These are phyloP conservation scores for Pleurotus salmoneostramineus DNA, from an alignment of 768 basidiomycete genomes.

Conservation along the genomic window DNA sequence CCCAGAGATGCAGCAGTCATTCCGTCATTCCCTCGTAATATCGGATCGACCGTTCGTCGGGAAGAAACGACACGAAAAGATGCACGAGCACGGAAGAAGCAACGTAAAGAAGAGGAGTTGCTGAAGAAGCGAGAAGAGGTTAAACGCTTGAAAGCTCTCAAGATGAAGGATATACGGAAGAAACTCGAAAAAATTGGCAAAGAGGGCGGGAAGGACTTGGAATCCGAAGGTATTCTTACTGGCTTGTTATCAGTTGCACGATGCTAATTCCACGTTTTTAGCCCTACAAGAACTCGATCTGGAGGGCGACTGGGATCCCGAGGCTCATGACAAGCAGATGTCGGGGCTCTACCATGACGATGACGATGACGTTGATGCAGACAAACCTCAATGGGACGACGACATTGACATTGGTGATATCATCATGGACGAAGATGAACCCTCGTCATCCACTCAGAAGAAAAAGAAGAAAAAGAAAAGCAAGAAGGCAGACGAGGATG, in stretches of 20 bases:
- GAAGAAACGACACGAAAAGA: slow-evolving; percentile 78
- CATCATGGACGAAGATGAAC: slow-evolving; percentile 27
- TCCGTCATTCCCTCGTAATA: slow-evolving; percentile 70
- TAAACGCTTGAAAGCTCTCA: slow-evolving; percentile 75
- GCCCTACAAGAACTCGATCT: slow-evolving; percentile 73
- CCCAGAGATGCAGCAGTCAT: slow-evolving; percentile 63
- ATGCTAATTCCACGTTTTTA: slow-evolving; percentile 17
- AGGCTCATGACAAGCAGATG: slow-evolving; percentile 82
- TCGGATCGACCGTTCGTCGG: slow-evolving; percentile 62
- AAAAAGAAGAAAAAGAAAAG: slow-evolving; percentile 60
- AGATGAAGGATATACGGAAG: slow-evolving; percentile 74
- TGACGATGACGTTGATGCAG: slow-evolving; percentile 21
- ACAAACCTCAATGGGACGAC: slow-evolving; percentile 90
- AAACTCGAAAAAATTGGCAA: slow-evolving; percentile 71
- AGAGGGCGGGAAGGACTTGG: slow-evolving; percentile 59
- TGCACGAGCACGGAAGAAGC: slow-evolving; percentile 73
- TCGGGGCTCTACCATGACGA: slow-evolving; percentile 61
- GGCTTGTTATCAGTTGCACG: background rate
- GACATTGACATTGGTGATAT: slow-evolving; percentile 83
- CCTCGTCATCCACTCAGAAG: slow-evolving; percentile 18
- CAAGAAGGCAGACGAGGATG: slow-evolving; percentile 40
- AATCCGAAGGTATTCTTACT: slow-evolving; percentile 26
- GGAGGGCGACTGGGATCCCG: slow-evolving; percentile 92
- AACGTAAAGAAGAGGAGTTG: slow-evolving; percentile 77
- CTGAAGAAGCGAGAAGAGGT: slow-evolving; percentile 76